Evolutionary conservation across 2,329 filamentous ascomycete species (phyloP).

Genomic region (Fusarium oxysporum): DNA sequence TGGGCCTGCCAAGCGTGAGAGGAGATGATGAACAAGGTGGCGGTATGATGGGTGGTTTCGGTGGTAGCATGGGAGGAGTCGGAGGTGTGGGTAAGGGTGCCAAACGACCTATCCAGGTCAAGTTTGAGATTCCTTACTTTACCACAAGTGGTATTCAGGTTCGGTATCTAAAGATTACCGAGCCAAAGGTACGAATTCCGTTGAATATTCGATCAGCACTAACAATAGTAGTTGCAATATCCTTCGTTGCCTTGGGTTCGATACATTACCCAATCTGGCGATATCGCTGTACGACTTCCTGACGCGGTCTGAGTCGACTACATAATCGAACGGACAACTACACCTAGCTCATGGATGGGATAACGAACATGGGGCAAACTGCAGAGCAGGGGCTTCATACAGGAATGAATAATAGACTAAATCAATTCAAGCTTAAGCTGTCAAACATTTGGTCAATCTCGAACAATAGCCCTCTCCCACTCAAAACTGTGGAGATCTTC

Average conservation of each 20-base stretch:
- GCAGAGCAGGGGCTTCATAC: constrained; percentile 36
- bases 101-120: constrained; percentile 97
- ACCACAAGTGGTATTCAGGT: constrained; percentile 99
- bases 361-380: constrained; percentile 30
- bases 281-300: constrained; percentile 95
- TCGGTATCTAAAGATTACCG: constrained; percentile 97
- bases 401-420: constrained; percentile 46
- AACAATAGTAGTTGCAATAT: constrained; percentile 83
- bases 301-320: constrained; percentile 74
- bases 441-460: constrained; percentile 21
- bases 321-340: constrained; percentile 9
- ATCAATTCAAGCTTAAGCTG: constrained; percentile 26
- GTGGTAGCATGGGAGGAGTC: constrained; percentile 94
- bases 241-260: constrained; percentile 96
- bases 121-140: constrained; percentile 99
- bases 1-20: constrained; percentile 92
- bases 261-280: constrained; percentile 98
- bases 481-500: constrained; percentile 45
- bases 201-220: neutral
- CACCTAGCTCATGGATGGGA: constrained; percentile 21
- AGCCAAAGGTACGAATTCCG: constrained; percentile 85
- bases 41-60: constrained; percentile 97
- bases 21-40: constrained; percentile 96
- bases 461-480: constrained; percentile 41
- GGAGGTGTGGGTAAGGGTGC: constrained; percentile 80